phyloP scores from a whole-genome alignment of 2,329 filamentous ascomycete species.

The Exutisphaerella laricina region DNA sequence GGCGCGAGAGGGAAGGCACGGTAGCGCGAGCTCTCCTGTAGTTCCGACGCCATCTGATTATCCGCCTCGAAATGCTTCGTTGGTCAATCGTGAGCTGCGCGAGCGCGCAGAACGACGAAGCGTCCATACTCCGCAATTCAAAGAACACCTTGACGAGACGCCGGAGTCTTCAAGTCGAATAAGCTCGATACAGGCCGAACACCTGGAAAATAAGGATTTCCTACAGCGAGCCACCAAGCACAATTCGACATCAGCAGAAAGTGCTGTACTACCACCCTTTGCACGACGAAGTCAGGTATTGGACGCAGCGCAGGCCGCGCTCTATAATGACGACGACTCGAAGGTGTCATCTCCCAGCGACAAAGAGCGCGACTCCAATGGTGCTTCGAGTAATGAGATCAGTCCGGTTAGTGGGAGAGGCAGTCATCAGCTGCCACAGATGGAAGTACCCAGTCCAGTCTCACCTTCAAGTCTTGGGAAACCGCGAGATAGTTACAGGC shows the following conservation, averaged over 20 bases:
- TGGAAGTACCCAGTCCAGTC: slow-evolving; percentile 14
- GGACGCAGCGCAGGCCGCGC: slow-evolving; percentile 27
- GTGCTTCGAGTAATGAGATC: slow-evolving; percentile 19
- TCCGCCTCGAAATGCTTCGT: slow-evolving; percentile 18
- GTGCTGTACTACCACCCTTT: slow-evolving; percentile 31
- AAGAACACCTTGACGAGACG: slow-evolving; percentile 56
- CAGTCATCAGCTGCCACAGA: slow-evolving; percentile 6
- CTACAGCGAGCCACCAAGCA: slow-evolving; percentile 40
- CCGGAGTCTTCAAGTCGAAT: slow-evolving; percentile 37
- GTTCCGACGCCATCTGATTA: slow-evolving; percentile 9
- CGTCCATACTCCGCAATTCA: slow-evolving; percentile 54
- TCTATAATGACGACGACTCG: slow-evolving; percentile 24
- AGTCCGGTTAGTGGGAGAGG: slow-evolving; percentile 23
- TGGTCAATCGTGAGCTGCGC: slow-evolving; percentile 13
- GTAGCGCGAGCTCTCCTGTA: slow-evolving; percentile 5
- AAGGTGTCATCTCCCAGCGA: slow-evolving; percentile 23
- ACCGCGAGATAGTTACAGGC: slow-evolving; percentile 9
- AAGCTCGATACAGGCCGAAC: slow-evolving; percentile 43
- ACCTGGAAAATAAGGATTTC: slow-evolving; percentile 45
- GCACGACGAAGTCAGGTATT: slow-evolving; percentile 31
- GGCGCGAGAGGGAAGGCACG: slow-evolving; percentile 1
- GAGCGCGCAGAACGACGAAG: slow-evolving; percentile 21
- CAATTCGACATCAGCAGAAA: slow-evolving; percentile 26
- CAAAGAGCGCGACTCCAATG: slow-evolving; percentile 17
- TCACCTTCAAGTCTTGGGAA: slow-evolving; percentile 17